phyloP scores from a whole-genome alignment of 148 eudicot genomes.

The Rhododendron simsii region DNA sequence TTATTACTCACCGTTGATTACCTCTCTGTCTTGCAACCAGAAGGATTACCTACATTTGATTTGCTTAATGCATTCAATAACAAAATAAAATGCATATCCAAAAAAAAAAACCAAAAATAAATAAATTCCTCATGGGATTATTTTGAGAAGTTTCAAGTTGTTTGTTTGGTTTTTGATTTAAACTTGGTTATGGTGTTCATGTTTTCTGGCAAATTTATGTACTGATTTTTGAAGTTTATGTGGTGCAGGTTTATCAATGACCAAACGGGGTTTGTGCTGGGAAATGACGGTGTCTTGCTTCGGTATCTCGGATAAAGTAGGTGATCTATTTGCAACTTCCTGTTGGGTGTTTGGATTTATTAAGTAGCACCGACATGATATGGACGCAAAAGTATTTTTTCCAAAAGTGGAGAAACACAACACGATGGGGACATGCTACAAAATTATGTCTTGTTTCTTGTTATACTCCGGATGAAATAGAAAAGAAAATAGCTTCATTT shows the following conservation, averaged over 20 bases:
- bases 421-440: background rate
- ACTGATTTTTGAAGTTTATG: background rate
- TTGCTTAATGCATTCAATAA: background rate
- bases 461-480: background rate
- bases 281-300: conserved; percentile 94
- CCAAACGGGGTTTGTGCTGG: conserved; percentile 84
- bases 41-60: background rate
- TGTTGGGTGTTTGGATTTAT: background rate
- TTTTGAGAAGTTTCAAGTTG: background rate
- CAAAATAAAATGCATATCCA: no score
- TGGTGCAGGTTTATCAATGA: conserved; percentile 73
- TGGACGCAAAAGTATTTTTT: background rate
- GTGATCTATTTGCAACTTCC: background rate
- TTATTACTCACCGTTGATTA: background rate
- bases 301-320: conserved; percentile 76
- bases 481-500: background rate
- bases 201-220: background rate
- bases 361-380: background rate
- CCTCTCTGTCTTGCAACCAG: background rate
- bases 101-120: no score
- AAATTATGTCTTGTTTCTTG: background rate
- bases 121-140: background rate
- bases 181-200: background rate
- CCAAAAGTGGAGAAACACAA: background rate
- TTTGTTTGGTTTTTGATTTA: background rate